Base-by-base conservation (phyloP, 2,329 filamentous ascomycete species). In the Xylaria sp. region DNA sequence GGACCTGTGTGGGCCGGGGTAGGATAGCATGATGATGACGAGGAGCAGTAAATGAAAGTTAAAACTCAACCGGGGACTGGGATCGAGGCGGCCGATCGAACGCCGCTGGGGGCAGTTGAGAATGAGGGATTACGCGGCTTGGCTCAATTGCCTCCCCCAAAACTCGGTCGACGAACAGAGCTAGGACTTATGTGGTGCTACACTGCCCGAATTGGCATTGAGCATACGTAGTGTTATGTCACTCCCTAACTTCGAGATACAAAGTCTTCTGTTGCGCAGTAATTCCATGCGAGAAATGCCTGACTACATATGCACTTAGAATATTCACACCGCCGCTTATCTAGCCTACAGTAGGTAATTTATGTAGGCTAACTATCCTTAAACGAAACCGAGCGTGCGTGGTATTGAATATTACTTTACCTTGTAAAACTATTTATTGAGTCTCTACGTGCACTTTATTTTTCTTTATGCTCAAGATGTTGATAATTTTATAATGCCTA, bases 91-190 rank as follows among this genome's bases (percentile, higher is more conserved):
- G 21, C 18, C 37, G 47, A 48, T 48, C 29, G 21, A 61, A 37
- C 27, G 13, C 37, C 29, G 6, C 21, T 12, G n/a, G 18, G 47
- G 47, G 18, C 5, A 35, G 54, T 37, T 44, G 37, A 27, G 10
- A 42, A 32, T 48, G 57, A 42, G 55, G n/a, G 48, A 57, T 60
- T 64, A 68, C 60, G 65, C 50, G 62, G 53, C 63, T 37, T 48
- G 25, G 57, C 40, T 60, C 10, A 60, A 23, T 42, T 58, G 21
- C 23, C 8, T 44, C 16, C 37, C 13, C 37, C 25, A 29, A 35
- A 58, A 42, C 21, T 44, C 55, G 55, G 37, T 42, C 55, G 55
- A 58, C 12, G 9, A 18, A 29, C 25, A 29, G 37, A 8, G 21
- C 23, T n/a, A 29, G 25, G 25, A 29, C 32, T 54, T 23, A 12